Percentiles rank a stretch among this genome's conserved stretches.
These are phyloP conservation scores for Strigomonas galati DNA, from an alignment of 208 protist genomes.

Conservation along the genomic window DNA sequence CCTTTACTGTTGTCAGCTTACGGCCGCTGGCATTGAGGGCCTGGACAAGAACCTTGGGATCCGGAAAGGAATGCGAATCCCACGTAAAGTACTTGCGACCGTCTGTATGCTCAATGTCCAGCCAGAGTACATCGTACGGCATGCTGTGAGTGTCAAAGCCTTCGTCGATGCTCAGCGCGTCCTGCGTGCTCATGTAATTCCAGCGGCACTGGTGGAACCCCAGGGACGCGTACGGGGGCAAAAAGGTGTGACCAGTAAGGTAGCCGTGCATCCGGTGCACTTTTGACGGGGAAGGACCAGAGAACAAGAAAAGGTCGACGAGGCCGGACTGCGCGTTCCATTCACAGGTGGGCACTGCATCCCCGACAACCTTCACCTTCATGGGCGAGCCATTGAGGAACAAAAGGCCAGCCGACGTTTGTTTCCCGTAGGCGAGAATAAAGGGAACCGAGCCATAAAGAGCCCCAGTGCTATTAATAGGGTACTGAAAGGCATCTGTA, in stretches of 20 bases:
- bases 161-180: slow-evolving; percentile 86
- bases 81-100: slow-evolving; percentile 99
- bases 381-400: slow-evolving; percentile 96
- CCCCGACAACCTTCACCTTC: slow-evolving; percentile 30
- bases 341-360: slow-evolving; percentile 43
- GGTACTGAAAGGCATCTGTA: slow-evolving; percentile 98
- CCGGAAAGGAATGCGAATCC: slow-evolving; percentile 95
- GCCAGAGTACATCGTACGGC: slow-evolving; percentile 98
- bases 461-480: slow-evolving; percentile 90
- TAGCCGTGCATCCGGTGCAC: slow-evolving; percentile 93
- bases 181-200: slow-evolving; percentile 95
- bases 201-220: slow-evolving; percentile 98
- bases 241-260: slow-evolving; percentile 90
- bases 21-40: slow-evolving; percentile 88
- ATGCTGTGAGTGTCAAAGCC: slow-evolving; percentile 96
- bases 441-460: slow-evolving; percentile 98
- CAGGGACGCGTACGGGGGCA: slow-evolving; percentile 96
- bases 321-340: slow-evolving; percentile 94
- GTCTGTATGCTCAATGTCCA: slow-evolving; percentile 99
- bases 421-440: slow-evolving; percentile 81
- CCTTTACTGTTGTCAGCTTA: slow-evolving; percentile 97
- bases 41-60: slow-evolving; percentile 87
- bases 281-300: slow-evolving; percentile 78
- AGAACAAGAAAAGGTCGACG: slow-evolving; percentile 97
- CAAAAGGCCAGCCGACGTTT: slow-evolving; percentile 77